A percentile compares a stretch with the other conserved stretches of the same genome.
These are phyloP conservation scores for Kodamaea laetipori DNA, from an alignment of 805 yeast genomes.

Conservation along the genomic window DNA sequence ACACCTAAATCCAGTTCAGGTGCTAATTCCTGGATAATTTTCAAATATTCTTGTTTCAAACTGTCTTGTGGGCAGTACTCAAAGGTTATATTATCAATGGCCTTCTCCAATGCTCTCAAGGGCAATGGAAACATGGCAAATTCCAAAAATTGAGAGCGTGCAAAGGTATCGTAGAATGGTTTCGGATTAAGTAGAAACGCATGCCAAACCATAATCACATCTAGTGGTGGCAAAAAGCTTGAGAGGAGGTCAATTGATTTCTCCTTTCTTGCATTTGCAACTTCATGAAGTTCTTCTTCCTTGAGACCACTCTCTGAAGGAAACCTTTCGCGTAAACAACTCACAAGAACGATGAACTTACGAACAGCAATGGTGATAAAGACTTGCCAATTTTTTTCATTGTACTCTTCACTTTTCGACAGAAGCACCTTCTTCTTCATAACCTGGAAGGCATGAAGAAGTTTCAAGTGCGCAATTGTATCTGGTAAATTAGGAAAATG, in stretches of 20 bases:
- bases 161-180: conserved; percentile 18
- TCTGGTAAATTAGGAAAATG: conserved; percentile 13
- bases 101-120: conserved; percentile 12
- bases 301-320: conserved; percentile 22
- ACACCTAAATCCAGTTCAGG: neutral
- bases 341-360: conserved; percentile 23
- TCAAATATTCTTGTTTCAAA: no score
- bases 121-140: conserved; percentile 25
- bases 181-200: conserved; percentile 23
- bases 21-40: no score
- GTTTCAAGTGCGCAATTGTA: conserved; percentile 24
- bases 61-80: conserved; percentile 5
- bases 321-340: conserved; percentile 23
- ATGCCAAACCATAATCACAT: conserved; percentile 28
- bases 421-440: conserved; percentile 16
- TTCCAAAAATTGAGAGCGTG: conserved; percentile 17
- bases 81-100: conserved; percentile 16
- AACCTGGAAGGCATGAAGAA: conserved; percentile 22
- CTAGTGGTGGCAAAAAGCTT: conserved; percentile 23
- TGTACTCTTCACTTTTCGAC: no score
- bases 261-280: no score
- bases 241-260: neutral
- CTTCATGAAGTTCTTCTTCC: conserved; percentile 15
- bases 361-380: conserved; percentile 26
- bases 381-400: conserved; percentile 22